phyloP scores from a whole-genome alignment of 2,329 filamentous ascomycete genomes.

The Nothopassalora personata region DNA sequence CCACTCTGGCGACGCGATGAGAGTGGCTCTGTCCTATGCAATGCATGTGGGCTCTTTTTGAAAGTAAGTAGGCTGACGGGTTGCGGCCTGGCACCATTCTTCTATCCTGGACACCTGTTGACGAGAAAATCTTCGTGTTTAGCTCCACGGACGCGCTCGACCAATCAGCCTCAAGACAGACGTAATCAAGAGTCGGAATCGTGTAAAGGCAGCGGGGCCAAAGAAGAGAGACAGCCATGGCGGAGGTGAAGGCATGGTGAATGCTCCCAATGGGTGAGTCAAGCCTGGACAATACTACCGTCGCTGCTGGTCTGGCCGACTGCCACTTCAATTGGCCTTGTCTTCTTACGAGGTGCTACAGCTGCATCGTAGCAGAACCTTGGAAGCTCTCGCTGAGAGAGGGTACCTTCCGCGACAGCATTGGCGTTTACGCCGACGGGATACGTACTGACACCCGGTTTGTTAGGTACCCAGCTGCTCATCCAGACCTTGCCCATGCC shows the following conservation, averaged over 20 bases:
- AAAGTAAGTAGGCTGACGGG: conserved; percentile 44
- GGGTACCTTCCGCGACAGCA: too few species aligned
- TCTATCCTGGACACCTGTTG: too few species aligned
- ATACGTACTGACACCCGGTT: too few species aligned
- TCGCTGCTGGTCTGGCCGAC: too few species aligned
- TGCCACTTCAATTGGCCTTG: too few species aligned
- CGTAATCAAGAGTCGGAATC: conserved; percentile 98
- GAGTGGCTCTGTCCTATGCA: conserved; percentile 90
- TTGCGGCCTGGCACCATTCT: too few species aligned
- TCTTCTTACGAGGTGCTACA: too few species aligned
- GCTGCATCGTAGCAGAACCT: too few species aligned
- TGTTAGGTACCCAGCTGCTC: conserved; percentile 11
- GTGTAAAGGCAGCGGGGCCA: conserved; percentile 82
- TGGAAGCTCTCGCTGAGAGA: too few species aligned
- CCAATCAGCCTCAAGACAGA: conserved; percentile 98
- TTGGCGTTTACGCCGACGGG: too few species aligned
- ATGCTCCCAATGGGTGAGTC: conserved; percentile 12
- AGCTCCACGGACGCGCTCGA: conserved; percentile 80
- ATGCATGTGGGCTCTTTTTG: conserved; percentile 94
- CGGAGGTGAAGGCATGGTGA: conserved; percentile 12
- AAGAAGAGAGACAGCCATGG: conserved; percentile 50
- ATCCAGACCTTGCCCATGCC: conserved; percentile 13
- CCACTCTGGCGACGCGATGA: conserved; percentile 97
- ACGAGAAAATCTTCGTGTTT: too few species aligned
- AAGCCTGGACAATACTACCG: too few species aligned